Evolutionary conservation across 352 stramenopile species (phyloP).

Genomic region (Saprolegnia parasitica): DNA sequence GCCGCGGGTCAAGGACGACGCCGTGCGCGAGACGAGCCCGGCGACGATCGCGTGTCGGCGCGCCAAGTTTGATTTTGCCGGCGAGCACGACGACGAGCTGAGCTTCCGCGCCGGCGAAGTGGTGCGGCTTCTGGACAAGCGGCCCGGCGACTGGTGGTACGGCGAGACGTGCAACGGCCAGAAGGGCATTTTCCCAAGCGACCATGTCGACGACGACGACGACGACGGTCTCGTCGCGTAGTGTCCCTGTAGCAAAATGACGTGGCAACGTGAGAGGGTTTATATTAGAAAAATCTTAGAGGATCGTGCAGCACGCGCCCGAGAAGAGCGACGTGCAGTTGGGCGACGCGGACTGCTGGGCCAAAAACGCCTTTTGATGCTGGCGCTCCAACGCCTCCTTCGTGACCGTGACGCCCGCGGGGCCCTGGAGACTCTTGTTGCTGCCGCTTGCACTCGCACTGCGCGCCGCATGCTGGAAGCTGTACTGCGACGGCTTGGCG

Average conservation of each 20-base stretch:
- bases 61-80: slow-evolving; percentile 39
- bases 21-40: slow-evolving; percentile 1
- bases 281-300: slow-evolving; percentile 14
- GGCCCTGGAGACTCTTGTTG: slow-evolving; percentile 29
- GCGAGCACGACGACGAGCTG: slow-evolving; percentile 49
- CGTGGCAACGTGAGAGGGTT: neutral
- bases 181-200: slow-evolving; percentile 53
- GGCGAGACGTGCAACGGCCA: slow-evolving; percentile 58
- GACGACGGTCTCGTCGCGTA: too few species aligned
- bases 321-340: slow-evolving; percentile 23
- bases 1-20: slow-evolving; percentile 19
- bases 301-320: slow-evolving; percentile 24
- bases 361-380: slow-evolving; percentile 76
- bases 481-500: slow-evolving; percentile 82
- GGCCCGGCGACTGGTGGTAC: slow-evolving; percentile 52
- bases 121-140: slow-evolving; percentile 48
- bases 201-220: slow-evolving; percentile 37
- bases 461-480: slow-evolving; percentile 45
- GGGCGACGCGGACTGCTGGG: slow-evolving; percentile 56
- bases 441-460: slow-evolving; percentile 33
- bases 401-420: slow-evolving; percentile 57
- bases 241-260: too few species aligned
- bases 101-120: slow-evolving; percentile 47
- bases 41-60: slow-evolving; percentile 26
- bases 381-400: slow-evolving; percentile 78